Conservation (phyloP, 768 basidiomycete genomes). For the Mycena capillaripes region DNA sequence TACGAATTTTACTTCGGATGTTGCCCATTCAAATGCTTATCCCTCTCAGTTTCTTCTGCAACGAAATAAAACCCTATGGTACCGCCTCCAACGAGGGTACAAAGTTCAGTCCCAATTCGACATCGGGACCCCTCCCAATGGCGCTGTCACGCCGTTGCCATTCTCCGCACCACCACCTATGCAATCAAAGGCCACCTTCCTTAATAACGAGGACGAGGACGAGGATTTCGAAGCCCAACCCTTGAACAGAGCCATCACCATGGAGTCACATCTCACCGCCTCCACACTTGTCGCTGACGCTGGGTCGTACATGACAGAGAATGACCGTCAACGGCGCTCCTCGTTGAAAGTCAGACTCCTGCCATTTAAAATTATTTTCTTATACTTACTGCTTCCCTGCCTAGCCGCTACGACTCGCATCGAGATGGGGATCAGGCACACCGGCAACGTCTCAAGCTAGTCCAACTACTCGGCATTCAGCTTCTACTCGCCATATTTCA, state of each 20-base stretch:
- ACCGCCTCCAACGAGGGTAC: constrained; percentile 43
- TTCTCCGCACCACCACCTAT: not conserved
- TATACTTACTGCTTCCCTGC: not conserved
- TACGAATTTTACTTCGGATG: constrained; percentile 9
- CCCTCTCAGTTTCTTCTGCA: constrained; percentile 34
- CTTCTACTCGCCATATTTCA: not conserved
- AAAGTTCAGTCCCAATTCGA: constrained; percentile 48
- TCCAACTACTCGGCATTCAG: not conserved
- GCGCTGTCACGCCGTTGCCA: constrained; percentile 16
- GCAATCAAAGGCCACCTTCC: not conserved
- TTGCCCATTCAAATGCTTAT: not conserved
- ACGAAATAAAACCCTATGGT: constrained; percentile 44
- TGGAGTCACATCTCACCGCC: constrained; percentile 34
- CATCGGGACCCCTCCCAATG: constrained; percentile 15
- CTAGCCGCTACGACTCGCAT: constrained; percentile 29
- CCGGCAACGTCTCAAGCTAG: constrained; percentile 1
- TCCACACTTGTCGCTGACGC: constrained; percentile 43
- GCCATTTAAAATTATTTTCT: not conserved
- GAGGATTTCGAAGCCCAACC: constrained; percentile 24
- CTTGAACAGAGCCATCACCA: constrained; percentile 32
- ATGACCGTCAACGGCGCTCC: not conserved
- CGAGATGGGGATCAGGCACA: constrained; percentile 19
- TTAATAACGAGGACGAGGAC: constrained; percentile 9
- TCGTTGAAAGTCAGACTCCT: constrained; percentile 20
- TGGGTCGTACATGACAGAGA: constrained; percentile 31